Evolutionary conservation across 257 asterid genomes (phyloP).

Genomic region (Rehmannia glutinosa): DNA sequence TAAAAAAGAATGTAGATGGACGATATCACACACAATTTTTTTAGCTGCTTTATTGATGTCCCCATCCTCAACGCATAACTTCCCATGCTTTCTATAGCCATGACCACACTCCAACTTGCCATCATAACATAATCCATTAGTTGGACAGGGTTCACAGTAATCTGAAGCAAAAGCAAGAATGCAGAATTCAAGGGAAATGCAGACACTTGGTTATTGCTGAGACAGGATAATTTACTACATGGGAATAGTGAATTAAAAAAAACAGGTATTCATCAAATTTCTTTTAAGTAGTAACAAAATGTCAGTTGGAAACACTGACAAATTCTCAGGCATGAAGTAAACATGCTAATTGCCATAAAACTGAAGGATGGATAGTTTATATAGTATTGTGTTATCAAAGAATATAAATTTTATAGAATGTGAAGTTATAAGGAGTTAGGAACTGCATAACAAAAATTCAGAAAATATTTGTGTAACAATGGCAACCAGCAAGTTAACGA

Average conservation of each 20-base stretch:
- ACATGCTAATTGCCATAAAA: not conserved
- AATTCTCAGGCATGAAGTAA: not conserved
- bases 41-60: constrained; percentile 54
- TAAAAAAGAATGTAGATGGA: not conserved
- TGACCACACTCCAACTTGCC: constrained; percentile 69
- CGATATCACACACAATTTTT: constrained; percentile 44
- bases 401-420: not conserved
- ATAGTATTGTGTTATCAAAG: not conserved
- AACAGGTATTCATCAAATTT: not conserved
- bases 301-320: not conserved
- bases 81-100: constrained; percentile 66
- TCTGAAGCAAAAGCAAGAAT: constrained; percentile 43
- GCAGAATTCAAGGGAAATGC: not conserved
- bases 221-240: not conserved
- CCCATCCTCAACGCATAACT: constrained; percentile 68
- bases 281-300: not conserved
- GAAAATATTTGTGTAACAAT: not conserved
- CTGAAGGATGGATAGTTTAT: not conserved
- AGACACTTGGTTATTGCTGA: not conserved
- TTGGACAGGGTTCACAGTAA: constrained; percentile 75
- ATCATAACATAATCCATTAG: constrained; percentile 66
- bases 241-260: not conserved
- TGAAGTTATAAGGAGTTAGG: not conserved
- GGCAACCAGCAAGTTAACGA: not conserved
- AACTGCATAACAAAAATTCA: too few species aligned